Evolutionary conservation across 2,329 filamentous ascomycete genomes (phyloP).

Genomic region (Colletotrichum euphorbiae): DNA sequence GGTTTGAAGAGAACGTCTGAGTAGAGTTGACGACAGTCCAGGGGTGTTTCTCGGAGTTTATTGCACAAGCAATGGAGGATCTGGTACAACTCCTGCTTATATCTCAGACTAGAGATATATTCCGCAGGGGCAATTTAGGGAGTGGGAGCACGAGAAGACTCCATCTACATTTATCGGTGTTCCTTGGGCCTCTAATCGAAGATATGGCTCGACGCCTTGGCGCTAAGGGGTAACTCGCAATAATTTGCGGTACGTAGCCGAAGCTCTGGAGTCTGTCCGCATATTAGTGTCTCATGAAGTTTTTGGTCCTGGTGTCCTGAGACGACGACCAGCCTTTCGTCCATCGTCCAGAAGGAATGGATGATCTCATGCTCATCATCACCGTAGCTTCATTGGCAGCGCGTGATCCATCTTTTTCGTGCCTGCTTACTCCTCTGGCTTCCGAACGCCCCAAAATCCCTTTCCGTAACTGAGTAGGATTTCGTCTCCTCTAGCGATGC

Average conservation of each 20-base stretch:
- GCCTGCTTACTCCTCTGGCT: neutral
- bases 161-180: neutral
- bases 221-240: no score
- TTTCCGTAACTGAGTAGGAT: slow-evolving; percentile 76
- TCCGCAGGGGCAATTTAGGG: slow-evolving; percentile 51
- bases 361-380: no score
- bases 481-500: slow-evolving; percentile 70
- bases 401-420: no score
- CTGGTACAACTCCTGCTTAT: slow-evolving; percentile 57
- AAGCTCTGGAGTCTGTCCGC: no score
- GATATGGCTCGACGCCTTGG: no score
- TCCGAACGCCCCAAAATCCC: slow-evolving; percentile 61
- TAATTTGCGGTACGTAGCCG: no score
- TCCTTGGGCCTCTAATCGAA: no score
- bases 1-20: neutral
- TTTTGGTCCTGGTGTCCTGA: no score
- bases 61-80: slow-evolving; percentile 62
- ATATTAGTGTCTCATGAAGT: no score
- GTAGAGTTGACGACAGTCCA: slow-evolving; percentile 39
- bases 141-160: slow-evolving; percentile 39
- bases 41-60: slow-evolving; percentile 64
- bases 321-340: no score
- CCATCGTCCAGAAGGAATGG: no score
- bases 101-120: slow-evolving; percentile 61
- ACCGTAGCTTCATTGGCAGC: no score